A percentile compares a stretch with the other conserved stretches of the same genome.
These are phyloP conservation scores for Prunus mira DNA, from an alignment of 306 rosid genomes.

Conservation along the genomic window DNA sequence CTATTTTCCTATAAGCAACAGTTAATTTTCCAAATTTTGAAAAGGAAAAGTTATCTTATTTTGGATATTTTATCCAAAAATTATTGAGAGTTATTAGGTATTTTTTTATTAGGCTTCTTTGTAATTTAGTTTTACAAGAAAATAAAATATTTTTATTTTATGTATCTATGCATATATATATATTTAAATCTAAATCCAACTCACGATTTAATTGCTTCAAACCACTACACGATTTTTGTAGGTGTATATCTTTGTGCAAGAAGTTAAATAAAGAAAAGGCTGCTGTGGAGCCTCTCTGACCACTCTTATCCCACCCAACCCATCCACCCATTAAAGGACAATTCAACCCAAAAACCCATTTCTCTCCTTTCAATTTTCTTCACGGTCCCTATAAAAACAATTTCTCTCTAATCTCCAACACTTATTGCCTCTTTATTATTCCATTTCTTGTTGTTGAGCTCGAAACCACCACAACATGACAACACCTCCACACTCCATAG, in stretches of 20 bases:
- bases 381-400: background rate
- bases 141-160: background rate
- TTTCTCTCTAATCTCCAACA: background rate
- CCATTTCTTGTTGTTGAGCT: background rate
- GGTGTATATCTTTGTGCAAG: background rate
- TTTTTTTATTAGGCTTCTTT: background rate
- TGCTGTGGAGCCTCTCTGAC: constrained; percentile 3
- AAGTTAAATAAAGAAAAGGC: background rate
- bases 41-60: background rate
- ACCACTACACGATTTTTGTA: too few species aligned
- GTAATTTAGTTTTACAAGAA: background rate
- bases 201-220: accelerated
- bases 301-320: constrained; percentile 4
- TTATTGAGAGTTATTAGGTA: background rate
- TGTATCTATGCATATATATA: background rate
- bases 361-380: background rate
- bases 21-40: background rate
- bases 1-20: too few species aligned
- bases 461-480: background rate
- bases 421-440: constrained; percentile 5
- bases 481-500: background rate
- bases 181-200: accelerated
- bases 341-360: background rate
- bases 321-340: background rate
- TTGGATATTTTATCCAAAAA: background rate